Base-by-base conservation (phyloP, 164 flowering plant species). In the Annona squamosa region DNA sequence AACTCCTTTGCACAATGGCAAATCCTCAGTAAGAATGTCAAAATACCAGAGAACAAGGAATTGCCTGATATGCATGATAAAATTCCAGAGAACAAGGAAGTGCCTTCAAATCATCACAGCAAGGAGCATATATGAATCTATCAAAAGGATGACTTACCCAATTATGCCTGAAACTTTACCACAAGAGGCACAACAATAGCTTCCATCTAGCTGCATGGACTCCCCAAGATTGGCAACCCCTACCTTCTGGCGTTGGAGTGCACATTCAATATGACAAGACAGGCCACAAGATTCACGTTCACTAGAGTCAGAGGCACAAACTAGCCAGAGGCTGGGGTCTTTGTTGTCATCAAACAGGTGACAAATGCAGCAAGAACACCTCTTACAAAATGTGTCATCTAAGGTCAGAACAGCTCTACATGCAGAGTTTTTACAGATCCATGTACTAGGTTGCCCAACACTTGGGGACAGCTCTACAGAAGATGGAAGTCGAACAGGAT, bases 291-390 rank as follows among this genome's bases (percentile, higher is more conserved):
- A 87, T 48, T 92, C 92, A 64, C 74, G 85, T 46, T 79, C 78
- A 43, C 79, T 85, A 75, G 86, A 81, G 45, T 93, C 97, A 65
- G 97, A 87, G 63, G 89, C 52, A 74, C 99, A 96, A 67, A 89
- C 95, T 83, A 96, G 80, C 99, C 99, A 96, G 77, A 93, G 98
- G 77, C 99, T 93, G 19, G 99, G 98, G 79, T 96, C 99, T 81
- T 93, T 96, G 76, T 96, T 93, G 82, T 96, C 97, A 82, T 96
- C 99, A 85, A 91, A 96, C 73, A 79, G 77, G 81, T 96, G 99
- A 80, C 99, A 96, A 18, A 96, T 92, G 83, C 97, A 93, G 80
- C 99, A 96, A 48, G 99, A 96, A 78, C 99, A 96, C 83, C 98
- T 90, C 87, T 82, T 87, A 85, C 99, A 96, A 85, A 96, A 96